These are phyloP conservation scores for Hypoxylon lienhwacheense DNA, from an alignment of 495 filamentous ascomycete genomes.

Conservation along the genomic window DNA sequence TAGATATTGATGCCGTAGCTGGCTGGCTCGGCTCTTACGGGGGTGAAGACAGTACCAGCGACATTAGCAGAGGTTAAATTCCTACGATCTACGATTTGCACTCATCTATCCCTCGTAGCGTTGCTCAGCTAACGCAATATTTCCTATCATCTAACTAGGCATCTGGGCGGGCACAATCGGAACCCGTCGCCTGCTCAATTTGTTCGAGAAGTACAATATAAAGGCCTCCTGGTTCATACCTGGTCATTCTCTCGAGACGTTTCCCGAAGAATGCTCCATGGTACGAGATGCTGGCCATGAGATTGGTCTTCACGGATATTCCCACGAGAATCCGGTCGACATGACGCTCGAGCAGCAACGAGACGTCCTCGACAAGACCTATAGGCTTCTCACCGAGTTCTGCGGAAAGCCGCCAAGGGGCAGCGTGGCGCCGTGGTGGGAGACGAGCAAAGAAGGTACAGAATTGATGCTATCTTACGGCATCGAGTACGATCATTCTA, in stretches of 20 bases:
- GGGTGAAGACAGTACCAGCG: constrained; percentile 52
- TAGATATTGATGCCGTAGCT: constrained; percentile 53
- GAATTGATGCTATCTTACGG: constrained; percentile 68
- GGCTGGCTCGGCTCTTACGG: constrained; percentile 46
- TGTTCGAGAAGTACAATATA: constrained; percentile 79
- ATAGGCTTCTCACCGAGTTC: constrained; percentile 70
- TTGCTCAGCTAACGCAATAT: constrained; percentile 6
- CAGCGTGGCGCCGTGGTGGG: constrained; percentile 69
- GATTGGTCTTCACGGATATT: constrained; percentile 75
- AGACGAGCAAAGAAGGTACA: constrained; percentile 65
- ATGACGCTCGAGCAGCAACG: constrained; percentile 77
- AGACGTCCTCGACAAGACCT: constrained; percentile 76
- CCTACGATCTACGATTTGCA: background rate
- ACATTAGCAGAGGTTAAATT: constrained; percentile 51
- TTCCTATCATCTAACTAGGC: constrained; percentile 45
- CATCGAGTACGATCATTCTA: constrained; percentile 59
- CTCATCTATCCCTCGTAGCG: background rate
- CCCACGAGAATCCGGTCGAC: constrained; percentile 71
- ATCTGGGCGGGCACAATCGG: constrained; percentile 74
- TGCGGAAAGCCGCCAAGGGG: constrained; percentile 73
- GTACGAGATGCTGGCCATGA: constrained; percentile 78
- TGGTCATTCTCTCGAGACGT: constrained; percentile 75
- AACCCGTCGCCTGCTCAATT: constrained; percentile 68
- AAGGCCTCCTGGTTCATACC: constrained; percentile 85
- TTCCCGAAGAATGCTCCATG: constrained; percentile 73